Evolutionary conservation across 2,329 filamentous ascomycete genomes (phyloP), one percentile per base, ranked within the genome.

Genomic region (Fusarium staphyleae): DNA sequence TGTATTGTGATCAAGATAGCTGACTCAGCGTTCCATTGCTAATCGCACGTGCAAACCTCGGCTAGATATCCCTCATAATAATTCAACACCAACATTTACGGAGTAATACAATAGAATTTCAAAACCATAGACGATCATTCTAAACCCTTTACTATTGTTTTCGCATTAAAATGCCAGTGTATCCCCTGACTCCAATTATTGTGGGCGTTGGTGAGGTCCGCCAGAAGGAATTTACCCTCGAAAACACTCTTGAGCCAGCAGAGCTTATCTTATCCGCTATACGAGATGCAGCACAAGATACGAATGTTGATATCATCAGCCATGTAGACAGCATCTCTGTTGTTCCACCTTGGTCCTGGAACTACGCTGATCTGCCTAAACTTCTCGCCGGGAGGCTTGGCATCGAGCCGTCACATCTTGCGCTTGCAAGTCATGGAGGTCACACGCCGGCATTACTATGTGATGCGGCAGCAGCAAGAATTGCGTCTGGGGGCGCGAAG

Each of bases 331-430:
- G 80, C 59, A 75, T 89, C 37, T 75, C 80, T 35, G 78, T 87
- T 4, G 84, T 88, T 9, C 78, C 76, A 33, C 83, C 83, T 0
- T 89, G 86, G 86, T 87, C 86, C 0, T 88, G 86, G 86, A 79
- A 81, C 1, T 88, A 88, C 65, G 70, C 76, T 1, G 80, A 88
- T 65, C 69, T 88, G 2, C 83, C 85, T 0, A 76, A 74, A 5
- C 70, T 84, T 1, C 66, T 89, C 5, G 75, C 80, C 1, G 60
- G 78, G 32, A 77, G 74, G 30, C 69, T 88, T 3, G 75, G 74
- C 0, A 72, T 83, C 3, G 67, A 76, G 3, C 74, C 81, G 0
- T 73, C 71, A 1, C 79, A 83, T 61, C 77, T 74, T 40, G 69
- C 74, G 19, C 79, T 82, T 52, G 83, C 78, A 18, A 78, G 81